Conservation (phyloP, 257 asterid genomes). For the Salvia splendens region DNA sequence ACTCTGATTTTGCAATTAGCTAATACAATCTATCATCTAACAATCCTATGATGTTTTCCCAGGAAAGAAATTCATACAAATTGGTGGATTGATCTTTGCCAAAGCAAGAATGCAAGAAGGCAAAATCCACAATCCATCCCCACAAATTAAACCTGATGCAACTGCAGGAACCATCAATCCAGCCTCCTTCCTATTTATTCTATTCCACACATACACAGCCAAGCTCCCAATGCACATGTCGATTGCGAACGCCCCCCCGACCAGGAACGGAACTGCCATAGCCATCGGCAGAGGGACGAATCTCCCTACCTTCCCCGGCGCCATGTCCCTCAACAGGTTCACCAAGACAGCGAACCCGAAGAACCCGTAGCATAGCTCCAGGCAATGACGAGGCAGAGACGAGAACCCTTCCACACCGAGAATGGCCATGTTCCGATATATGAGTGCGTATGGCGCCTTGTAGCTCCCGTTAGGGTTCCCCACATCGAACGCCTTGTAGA, state of each 20-base stretch:
- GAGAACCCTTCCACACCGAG: constrained; percentile 73
- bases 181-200: constrained; percentile 46
- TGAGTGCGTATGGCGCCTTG: constrained; percentile 71
- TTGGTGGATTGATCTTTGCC: constrained; percentile 57
- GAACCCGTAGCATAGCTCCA: constrained; percentile 65
- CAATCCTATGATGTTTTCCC: constrained; percentile 12
- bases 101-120: constrained; percentile 67
- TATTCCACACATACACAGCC: constrained; percentile 56
- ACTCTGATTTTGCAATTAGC: background rate
- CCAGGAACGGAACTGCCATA: constrained; percentile 82
- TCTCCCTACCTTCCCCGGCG: constrained; percentile 43
- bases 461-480: constrained; percentile 61
- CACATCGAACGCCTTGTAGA: constrained; percentile 59
- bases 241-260: constrained; percentile 68
- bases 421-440: constrained; percentile 76
- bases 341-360: constrained; percentile 50
- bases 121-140: constrained; percentile 72
- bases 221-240: constrained; percentile 80
- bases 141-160: constrained; percentile 74
- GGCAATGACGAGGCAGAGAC: constrained; percentile 64
- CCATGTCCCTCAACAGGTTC: constrained; percentile 50
- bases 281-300: constrained; percentile 79
- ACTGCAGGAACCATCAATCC: constrained; percentile 63
- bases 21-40: background rate
- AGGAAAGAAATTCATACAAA: constrained; percentile 60